These are phyloP conservation scores for Saccharomyces mikatae DNA, from an alignment of 805 yeast species.

Conservation along the genomic window DNA sequence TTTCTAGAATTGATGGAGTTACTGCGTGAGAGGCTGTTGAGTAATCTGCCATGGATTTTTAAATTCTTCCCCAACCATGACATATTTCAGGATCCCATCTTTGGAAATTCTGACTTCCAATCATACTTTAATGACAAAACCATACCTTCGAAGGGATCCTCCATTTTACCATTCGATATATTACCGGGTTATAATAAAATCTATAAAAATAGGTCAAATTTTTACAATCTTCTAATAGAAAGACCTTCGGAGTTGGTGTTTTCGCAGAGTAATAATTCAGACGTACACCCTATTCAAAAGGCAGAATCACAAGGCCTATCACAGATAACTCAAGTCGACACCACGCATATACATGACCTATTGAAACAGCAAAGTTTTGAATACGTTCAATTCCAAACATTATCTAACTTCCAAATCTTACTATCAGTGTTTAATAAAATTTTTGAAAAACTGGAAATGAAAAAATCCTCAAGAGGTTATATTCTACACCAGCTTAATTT, in stretches of 20 bases:
- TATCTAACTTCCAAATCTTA: constrained; percentile 21
- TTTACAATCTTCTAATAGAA: constrained; percentile 11
- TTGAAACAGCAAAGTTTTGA: constrained; percentile 13
- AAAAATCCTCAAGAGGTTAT: constrained; percentile 19
- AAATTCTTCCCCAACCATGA: constrained; percentile 27
- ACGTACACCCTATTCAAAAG: neutral
- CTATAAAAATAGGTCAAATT: constrained; percentile 1
- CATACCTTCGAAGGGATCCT: neutral
- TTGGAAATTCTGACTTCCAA: constrained; percentile 20
- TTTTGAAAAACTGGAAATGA: constrained; percentile 24
- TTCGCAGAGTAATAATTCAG: neutral
- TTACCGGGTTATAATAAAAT: constrained; percentile 9
- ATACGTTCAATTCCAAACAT: constrained; percentile 24
- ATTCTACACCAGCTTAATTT: constrained; percentile 19
- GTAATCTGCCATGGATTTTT: constrained; percentile 22
- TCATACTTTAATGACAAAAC: constrained; percentile 15
- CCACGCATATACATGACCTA: neutral
- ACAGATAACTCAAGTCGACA: neutral
- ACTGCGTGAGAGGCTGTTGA: constrained; percentile 17
- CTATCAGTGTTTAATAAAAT: constrained; percentile 19
- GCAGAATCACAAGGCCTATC: neutral
- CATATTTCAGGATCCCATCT: constrained; percentile 19
- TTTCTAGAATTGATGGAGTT: constrained; percentile 18
- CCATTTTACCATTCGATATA: constrained; percentile 6
- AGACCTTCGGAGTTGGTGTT: constrained; percentile 3